Evolutionary conservation across 1,284 basidiomycete species (phyloP).

Genomic region (Melampsora americana): DNA sequence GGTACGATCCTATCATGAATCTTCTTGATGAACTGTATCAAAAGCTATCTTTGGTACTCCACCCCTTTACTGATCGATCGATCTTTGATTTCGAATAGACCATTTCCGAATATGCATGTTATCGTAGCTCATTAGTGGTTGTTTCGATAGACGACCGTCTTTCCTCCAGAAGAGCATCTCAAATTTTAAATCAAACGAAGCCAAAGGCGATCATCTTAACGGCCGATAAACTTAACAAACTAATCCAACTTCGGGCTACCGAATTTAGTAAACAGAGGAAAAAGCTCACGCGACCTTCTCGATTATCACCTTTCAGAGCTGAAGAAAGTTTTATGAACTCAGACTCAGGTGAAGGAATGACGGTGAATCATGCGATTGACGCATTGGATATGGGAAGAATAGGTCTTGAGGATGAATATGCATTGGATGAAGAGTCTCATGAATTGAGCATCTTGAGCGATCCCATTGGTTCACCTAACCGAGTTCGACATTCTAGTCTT

Average conservation of each 20-base stretch:
- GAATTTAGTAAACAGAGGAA: not conserved
- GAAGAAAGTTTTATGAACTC: not conserved
- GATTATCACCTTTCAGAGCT: not conserved
- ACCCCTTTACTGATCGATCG: not conserved
- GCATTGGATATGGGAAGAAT: not conserved
- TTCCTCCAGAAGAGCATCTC: conserved; percentile 20
- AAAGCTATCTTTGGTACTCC: not conserved
- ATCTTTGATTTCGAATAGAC: conserved; percentile 5
- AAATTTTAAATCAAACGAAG: conserved; percentile 20
- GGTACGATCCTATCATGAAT: conserved; percentile 30
- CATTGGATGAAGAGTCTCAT: not conserved
- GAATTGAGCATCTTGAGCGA: conserved; percentile 3
- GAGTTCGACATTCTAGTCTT: not conserved
- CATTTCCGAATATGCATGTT: conserved; percentile 37
- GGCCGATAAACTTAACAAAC: conserved; percentile 25
- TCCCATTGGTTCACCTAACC: not conserved
- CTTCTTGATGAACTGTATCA: not conserved
- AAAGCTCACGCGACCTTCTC: not conserved
- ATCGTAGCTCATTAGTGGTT: conserved; percentile 30
- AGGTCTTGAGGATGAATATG: not conserved
- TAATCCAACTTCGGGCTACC: not conserved
- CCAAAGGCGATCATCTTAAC: conserved; percentile 25
- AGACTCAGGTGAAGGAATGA: not conserved
- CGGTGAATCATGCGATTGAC: not conserved
- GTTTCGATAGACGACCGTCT: conserved; percentile 32